phyloP scores from a whole-genome alignment of 805 yeast genomes.

The Metschnikowia colocasiae region DNA sequence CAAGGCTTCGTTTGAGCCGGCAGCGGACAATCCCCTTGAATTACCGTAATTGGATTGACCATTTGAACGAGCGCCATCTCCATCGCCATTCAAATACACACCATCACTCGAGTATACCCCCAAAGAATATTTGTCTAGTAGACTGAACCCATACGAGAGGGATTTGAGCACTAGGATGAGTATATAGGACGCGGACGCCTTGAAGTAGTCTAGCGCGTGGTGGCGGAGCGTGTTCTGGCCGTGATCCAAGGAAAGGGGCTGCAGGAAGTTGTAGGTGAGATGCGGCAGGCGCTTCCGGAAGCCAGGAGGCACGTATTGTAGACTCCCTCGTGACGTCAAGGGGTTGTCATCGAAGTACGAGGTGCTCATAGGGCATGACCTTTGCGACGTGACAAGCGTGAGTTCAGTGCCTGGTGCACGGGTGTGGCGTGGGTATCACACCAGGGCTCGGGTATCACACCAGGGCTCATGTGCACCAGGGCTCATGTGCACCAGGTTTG shows the following conservation, averaged over 20 bases:
- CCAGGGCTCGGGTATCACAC: too few relatives aligned
- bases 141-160: neutral
- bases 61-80: neutral
- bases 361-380: neutral
- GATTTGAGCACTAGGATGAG: neutral
- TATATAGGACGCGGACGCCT: neutral
- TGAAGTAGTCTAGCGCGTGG: neutral
- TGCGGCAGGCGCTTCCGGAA: neutral
- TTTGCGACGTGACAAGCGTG: neutral
- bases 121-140: neutral
- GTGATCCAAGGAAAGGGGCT: neutral
- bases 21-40: too few relatives aligned
- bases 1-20: too few relatives aligned
- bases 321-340: slow-evolving; percentile 7
- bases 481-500: too few relatives aligned
- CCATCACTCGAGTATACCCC: neutral
- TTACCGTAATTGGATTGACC: neutral
- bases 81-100: neutral
- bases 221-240: neutral
- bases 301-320: slow-evolving; percentile 9
- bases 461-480: too few relatives aligned
- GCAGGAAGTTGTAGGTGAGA: neutral
- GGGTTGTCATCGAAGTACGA: slow-evolving; percentile 1
- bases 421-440: neutral
- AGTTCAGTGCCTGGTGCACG: neutral